Base-by-base conservation (phyloP, 176 grass and related monocot genomes). In the Carex myosuroides region DNA sequence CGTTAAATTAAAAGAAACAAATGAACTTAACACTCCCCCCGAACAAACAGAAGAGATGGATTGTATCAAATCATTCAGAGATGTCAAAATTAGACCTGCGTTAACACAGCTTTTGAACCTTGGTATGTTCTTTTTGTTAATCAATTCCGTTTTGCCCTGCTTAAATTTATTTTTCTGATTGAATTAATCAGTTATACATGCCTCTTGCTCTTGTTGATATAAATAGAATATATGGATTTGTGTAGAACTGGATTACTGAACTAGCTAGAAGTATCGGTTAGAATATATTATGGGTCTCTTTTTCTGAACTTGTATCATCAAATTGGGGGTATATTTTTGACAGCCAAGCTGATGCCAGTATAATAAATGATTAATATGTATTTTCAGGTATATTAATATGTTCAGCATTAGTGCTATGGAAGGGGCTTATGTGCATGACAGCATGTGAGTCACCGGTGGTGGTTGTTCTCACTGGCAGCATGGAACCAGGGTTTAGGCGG, bases 401-500 rank as follows among this genome's bases (percentile, higher is more conserved):
- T 82, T 16, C 60, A 64, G 80, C 80, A 64, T 53, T 82, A 48
- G 53, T 82, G 7, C n/a, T 82, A 65, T 82, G 80, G 80, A 82
- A 82, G 59, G 80, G 80, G 59, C 62, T 82, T 60, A 32, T 82
- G 12, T 82, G 80, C 59, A 48, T 82, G 66, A 82, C 80, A 9
- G 80, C 18, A 82, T 82, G 80, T 65, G 10, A 82, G n/a, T 66
- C 80, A 11, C 80, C 80, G 14, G 29, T 65, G 33, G 62, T 82
- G 80, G 80, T 82, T 5, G 60, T 82, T 65, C 80, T 82, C 13
- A 82, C 80, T 13, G 80, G 80, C 6, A 82, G 80, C 17, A 82
- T 82, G 80, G 80, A 82, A 48, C 80, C 80, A 39, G 80, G 80
- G 50, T 82, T 82, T 65, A 82, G 66, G 35, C 60, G 80, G 62